A percentile compares a stretch with the other conserved stretches of the same genome.
phyloP scores from a whole-genome alignment of 495 filamentous ascomycete species.

The Rhizodiscina lignyota region DNA sequence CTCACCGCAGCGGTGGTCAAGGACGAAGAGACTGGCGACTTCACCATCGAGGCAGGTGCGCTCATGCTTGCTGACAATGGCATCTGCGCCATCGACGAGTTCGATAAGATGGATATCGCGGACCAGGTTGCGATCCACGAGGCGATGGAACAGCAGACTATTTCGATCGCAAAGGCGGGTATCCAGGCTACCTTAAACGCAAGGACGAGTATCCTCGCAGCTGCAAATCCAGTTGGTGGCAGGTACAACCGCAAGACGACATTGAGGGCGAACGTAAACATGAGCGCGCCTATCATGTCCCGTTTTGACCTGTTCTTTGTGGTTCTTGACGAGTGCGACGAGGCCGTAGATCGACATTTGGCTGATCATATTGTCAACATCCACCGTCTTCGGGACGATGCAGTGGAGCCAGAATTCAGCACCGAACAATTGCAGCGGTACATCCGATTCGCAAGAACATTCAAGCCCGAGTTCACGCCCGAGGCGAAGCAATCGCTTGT shows the following conservation, averaged over 20 bases:
- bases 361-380: constrained; percentile 91
- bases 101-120: constrained; percentile 97
- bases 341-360: constrained; percentile 72
- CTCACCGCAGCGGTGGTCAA: constrained; percentile 95
- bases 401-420: constrained; percentile 79
- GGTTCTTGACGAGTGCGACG: constrained; percentile 92
- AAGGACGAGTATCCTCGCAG: constrained; percentile 83
- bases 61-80: constrained; percentile 96
- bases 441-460: constrained; percentile 89
- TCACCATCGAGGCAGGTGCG: constrained; percentile 96
- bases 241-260: constrained; percentile 94
- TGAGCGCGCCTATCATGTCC: constrained; percentile 96
- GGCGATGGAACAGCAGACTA: constrained; percentile 99
- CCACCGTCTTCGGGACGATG: constrained; percentile 80
- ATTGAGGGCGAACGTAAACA: constrained; percentile 88
- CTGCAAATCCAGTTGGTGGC: constrained; percentile 90
- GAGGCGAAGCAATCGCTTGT: constrained; percentile 78
- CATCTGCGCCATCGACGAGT: constrained; percentile 97
- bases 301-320: constrained; percentile 99
- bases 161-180: constrained; percentile 96
- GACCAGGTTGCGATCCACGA: constrained; percentile 99
- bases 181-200: constrained; percentile 98
- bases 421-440: constrained; percentile 96
- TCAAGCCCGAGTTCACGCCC: constrained; percentile 79
- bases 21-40: constrained; percentile 95